Base-by-base conservation (phyloP, 129 eudicot genomes). In the Artemisia argyi region DNA sequence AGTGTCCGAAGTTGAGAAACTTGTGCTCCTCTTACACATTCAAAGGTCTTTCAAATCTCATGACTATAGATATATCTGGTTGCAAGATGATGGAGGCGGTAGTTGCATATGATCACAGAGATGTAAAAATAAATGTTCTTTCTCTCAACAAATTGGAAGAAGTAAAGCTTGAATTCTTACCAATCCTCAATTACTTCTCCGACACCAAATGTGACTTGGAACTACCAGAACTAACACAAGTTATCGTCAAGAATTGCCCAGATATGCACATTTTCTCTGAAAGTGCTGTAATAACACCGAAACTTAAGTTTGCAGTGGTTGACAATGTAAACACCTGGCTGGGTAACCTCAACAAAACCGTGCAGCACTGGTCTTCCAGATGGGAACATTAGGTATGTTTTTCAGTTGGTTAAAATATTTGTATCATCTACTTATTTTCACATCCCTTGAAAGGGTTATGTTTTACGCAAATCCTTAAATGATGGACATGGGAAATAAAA, bases 71-170 rank as follows among this genome's bases (percentile, higher is more conserved):
- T 49, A 61, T 79, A 59, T 49, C 64, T 18, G 58, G 16, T 49
- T 79, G 83, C 83, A 66, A 73, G 70, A 58, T 58, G 79, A 73
- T 79, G 74, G 83, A 66, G 64, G 65, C 26, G 52, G 70, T 79
- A 15, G 74, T 79, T 58, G 74, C 30, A 35, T 71, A 73, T 57
- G 74, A 66, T 32, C 57, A 79, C 56, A 67, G 42, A 39, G 54
- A 58, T 66, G 71, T 24, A 58, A 66, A 50, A 39, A 35, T 3
- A 15, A 53, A 60, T 30, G 78, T 32, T 73, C 24, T 73, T 19
- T 58, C 58, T 52, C 65, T 67, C 18, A 22, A 58, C 58, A 68
- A 66, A 66, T 26, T 79, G 18, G 83, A 79, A 73, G 64, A 66
- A 67, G 15, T 79, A 24, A 60, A 57, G 35, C 83, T 79, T 35